phyloP scores from a whole-genome alignment of 805 yeast genomes.

The Saccharomyces cerevisiae region DNA sequence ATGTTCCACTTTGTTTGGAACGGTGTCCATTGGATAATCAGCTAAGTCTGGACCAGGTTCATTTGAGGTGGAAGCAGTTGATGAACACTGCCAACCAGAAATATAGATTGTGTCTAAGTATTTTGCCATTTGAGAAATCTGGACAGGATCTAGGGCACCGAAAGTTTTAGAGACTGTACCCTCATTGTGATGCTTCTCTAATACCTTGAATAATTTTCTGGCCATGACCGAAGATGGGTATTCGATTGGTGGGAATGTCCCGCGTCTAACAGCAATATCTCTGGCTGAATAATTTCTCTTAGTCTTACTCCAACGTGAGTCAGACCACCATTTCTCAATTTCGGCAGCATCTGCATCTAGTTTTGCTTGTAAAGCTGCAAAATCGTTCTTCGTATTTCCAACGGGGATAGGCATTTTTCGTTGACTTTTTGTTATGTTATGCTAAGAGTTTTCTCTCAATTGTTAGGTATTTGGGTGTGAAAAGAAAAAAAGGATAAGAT shows the following conservation, averaged over 20 bases:
- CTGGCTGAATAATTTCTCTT: constrained; percentile 83
- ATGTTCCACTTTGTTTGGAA: constrained; percentile 96
- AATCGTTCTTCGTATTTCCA: not conserved
- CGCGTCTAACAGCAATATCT: constrained; percentile 85
- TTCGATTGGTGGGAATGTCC: constrained; percentile 53
- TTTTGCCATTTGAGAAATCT: constrained; percentile 93
- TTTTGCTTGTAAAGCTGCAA: constrained; percentile 8
- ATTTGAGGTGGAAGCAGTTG: constrained; percentile 93
- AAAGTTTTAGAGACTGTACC: constrained; percentile 80
- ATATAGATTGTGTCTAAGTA: constrained; percentile 88
- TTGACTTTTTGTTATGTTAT: not conserved
- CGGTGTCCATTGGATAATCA: constrained; percentile 97
- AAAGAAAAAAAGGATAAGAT: not conserved
- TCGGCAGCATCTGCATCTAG: constrained; percentile 48
- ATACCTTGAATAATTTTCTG: constrained; percentile 64
- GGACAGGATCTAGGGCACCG: constrained; percentile 94
- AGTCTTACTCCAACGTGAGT: constrained; percentile 85
- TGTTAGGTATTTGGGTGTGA: not conserved
- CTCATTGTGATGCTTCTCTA: constrained; percentile 53
- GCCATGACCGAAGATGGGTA: constrained; percentile 78
- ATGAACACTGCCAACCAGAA: constrained; percentile 98
- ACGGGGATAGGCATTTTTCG: not conserved
- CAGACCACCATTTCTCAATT: constrained; percentile 84
- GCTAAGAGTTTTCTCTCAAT: not conserved
- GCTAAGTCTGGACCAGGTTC: constrained; percentile 98